Base-by-base conservation (phyloP, 1,284 basidiomycete genomes). In the Ganoderma multipileum region DNA sequence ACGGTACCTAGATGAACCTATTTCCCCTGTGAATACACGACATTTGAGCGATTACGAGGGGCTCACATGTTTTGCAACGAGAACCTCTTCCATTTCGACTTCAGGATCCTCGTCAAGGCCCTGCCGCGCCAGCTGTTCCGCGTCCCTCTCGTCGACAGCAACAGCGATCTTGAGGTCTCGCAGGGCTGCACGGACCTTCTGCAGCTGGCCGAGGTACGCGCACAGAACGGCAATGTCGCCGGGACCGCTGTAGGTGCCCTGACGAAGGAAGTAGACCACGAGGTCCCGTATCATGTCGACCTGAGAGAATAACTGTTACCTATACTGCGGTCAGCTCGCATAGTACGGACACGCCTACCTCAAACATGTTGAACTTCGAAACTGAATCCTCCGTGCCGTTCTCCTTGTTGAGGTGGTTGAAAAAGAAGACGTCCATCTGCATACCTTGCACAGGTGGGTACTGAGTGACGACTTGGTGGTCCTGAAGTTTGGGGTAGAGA, bases 211-310 rank as follows among this genome's bases (percentile, higher is more conserved):
- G 4, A 93, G 84, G 75, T 94, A 94, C 0, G 91, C 91, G 72
- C 91, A 92, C n/a, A 94, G 78, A 3, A 94, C 89, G 6, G 90
- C 91, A 41, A 94, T 92, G 70, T 92, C 89, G 0, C 91, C 91
- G 1, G 69, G 72, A 3, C 63, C 72, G 26, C 68, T 73, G 64
- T 78, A 78, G 14, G 64, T 61, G 9, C 72, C 84, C 64, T 76
- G 89, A 80, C 85, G 83, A 14, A 92, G 76, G 30, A 94, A 83
- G 75, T 94, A 90, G 2, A 91, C 75, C 1, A 93, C 91, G 3
- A 94, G 82, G 70, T 93, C 91, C 50, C 84, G 83, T 55, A 91
- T 89, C 89, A 93, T 91, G 7, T 81, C 74, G 6, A 91, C 91
- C 91, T 68, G 6, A 11, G 3, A 26, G 9, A 50, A 26, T 26